Conservation (phyloP, 345 rosid genomes). For the Noccaea caerulescens region DNA sequence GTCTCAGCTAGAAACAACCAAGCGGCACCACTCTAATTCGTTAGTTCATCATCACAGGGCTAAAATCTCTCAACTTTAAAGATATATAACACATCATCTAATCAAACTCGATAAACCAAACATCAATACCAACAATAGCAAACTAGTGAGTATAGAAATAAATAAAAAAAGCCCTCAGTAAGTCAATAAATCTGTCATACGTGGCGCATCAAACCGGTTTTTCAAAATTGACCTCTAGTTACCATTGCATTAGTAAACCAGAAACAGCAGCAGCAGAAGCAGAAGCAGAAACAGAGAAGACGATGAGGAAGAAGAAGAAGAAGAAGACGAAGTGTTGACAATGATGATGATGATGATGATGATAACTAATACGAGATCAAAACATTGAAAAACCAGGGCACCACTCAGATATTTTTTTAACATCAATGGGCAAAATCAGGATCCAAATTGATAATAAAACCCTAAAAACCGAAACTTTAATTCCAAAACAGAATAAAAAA, state of each 20-base stretch:
- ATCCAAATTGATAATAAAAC: not conserved
- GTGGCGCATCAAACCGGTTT: constrained; percentile 33
- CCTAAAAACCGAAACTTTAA: not conserved
- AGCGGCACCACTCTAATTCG: constrained; percentile 15
- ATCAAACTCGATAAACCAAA: not conserved
- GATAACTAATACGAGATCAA: not conserved
- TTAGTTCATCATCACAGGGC: constrained; percentile 38
- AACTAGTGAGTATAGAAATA: not conserved
- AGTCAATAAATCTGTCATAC: not conserved
- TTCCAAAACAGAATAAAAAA: not conserved
- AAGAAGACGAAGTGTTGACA: not conserved
- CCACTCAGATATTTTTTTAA: constrained; percentile 13
- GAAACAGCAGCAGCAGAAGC: not conserved
- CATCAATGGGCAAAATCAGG: constrained; percentile 24
- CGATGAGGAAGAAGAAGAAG: constrained; percentile 30
- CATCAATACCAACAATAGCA: not conserved
- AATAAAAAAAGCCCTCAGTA: constrained; percentile 4
- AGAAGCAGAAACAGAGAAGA: not conserved
- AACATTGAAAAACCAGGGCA: constrained; percentile 33
- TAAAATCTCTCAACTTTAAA: not conserved
- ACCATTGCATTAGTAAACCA: constrained; percentile 10
- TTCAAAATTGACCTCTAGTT: not conserved
- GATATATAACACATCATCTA: not conserved
- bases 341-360: constrained; percentile 13
- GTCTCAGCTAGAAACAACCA: constrained; percentile 17